Conservation (phyloP, 768 basidiomycete species). For the Serendipita sp. region DNA sequence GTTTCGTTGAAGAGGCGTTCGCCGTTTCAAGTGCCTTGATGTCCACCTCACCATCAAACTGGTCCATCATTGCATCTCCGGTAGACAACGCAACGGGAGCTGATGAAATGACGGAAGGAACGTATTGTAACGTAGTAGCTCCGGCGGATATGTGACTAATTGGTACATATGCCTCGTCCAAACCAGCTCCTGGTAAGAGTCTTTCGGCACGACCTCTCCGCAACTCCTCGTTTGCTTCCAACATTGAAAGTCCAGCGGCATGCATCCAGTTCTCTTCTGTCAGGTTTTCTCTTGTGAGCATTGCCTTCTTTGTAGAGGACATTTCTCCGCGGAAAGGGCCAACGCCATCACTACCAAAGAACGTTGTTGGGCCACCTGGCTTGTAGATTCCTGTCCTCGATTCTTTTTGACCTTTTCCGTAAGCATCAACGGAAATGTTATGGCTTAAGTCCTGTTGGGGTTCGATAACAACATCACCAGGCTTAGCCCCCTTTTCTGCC, state of each 20-base stretch:
- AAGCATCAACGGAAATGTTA: slow-evolving; percentile 19
- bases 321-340: slow-evolving; percentile 80
- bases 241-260: slow-evolving; percentile 49
- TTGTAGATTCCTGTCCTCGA: slow-evolving; percentile 43
- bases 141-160: slow-evolving; percentile 25
- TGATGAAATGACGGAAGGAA: background rate
- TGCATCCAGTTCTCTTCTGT: slow-evolving; percentile 88
- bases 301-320: slow-evolving; percentile 66
- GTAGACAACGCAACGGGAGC: slow-evolving; percentile 7
- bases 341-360: slow-evolving; percentile 70
- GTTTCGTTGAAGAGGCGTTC: slow-evolving; percentile 18
- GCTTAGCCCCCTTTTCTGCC: slow-evolving; percentile 60
- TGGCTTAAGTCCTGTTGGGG: slow-evolving; percentile 26
- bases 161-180: slow-evolving; percentile 14
- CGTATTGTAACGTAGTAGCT: slow-evolving; percentile 23
- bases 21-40: slow-evolving; percentile 17
- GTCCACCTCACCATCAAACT: slow-evolving; percentile 15
- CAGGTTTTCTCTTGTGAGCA: slow-evolving; percentile 63
- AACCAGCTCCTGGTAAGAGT: slow-evolving; percentile 6
- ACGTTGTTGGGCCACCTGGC: slow-evolving; percentile 81
- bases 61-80: slow-evolving; percentile 19
- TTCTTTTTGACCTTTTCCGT: slow-evolving; percentile 22
- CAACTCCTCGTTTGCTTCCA: slow-evolving; percentile 35
- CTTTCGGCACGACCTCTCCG: slow-evolving; percentile 13
- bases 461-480: slow-evolving; percentile 71